phyloP scores from a whole-genome alignment of 768 basidiomycete genomes.

The Albatrellus ellisii region DNA sequence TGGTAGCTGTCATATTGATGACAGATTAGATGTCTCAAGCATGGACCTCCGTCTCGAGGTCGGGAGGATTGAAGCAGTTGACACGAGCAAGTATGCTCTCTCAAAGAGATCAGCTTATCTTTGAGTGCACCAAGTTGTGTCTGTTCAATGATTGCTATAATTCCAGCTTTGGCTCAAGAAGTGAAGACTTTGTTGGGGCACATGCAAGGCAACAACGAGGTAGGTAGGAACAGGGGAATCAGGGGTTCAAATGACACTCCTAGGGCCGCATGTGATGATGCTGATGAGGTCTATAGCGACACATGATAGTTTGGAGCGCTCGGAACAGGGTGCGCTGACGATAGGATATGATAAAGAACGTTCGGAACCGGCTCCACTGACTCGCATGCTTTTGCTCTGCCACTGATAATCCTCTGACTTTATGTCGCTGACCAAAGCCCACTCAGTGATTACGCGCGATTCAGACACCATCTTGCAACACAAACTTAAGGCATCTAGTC shows the following conservation, averaged over 20 bases:
- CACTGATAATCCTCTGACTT: no score
- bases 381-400: no score
- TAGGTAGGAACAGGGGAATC: slow-evolving; percentile 49
- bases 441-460: no score
- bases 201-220: slow-evolving; percentile 50
- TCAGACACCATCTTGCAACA: no score
- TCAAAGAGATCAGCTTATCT: slow-evolving; percentile 56
- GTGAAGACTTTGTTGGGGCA: slow-evolving; percentile 72
- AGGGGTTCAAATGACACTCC: slow-evolving; percentile 55
- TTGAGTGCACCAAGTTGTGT: slow-evolving; percentile 51
- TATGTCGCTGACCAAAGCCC: no score
- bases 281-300: slow-evolving; percentile 51
- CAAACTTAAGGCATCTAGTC: no score
- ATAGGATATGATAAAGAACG: slow-evolving; percentile 40
- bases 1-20: slow-evolving; percentile 48
- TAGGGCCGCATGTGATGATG: slow-evolving; percentile 37
- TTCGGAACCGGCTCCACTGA: no score
- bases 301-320: slow-evolving; percentile 60
- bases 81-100: slow-evolving; percentile 56
- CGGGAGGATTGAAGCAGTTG: slow-evolving; percentile 68
- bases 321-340: slow-evolving; percentile 50
- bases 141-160: slow-evolving; percentile 46
- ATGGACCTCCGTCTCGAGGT: slow-evolving; percentile 55
- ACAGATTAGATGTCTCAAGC: slow-evolving; percentile 56
- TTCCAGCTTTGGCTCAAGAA: slow-evolving; percentile 47